phyloP scores from a whole-genome alignment of 805 yeast species.

The Lipomyces chichibuensis region DNA sequence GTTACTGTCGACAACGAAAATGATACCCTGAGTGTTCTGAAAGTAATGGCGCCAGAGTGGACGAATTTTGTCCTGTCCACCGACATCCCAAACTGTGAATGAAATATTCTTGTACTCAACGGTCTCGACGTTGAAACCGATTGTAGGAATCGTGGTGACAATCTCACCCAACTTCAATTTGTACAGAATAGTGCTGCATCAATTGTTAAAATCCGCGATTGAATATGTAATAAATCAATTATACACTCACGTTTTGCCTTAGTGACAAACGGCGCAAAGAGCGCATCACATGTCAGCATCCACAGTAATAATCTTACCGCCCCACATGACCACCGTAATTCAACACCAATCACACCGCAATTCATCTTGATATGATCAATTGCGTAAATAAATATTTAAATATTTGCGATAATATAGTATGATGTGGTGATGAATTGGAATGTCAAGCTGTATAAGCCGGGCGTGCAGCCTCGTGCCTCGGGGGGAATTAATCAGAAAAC shows the following conservation, averaged over 20 bases:
- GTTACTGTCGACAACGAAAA: conserved; percentile 85
- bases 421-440: neutral
- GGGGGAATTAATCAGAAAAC: conserved; percentile 7
- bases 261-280: neutral
- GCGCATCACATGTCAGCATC: neutral
- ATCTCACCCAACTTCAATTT: conserved; percentile 54
- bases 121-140: conserved; percentile 78
- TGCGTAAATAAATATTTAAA: neutral
- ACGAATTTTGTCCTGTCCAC: conserved; percentile 91
- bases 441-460: neutral
- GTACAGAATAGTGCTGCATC: conserved; percentile 65
- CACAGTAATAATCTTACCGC: neutral
- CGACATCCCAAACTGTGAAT: conserved; percentile 92
- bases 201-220: neutral
- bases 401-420: neutral
- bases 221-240: neutral
- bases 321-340: neutral
- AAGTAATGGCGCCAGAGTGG: conserved; percentile 95
- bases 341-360: neutral
- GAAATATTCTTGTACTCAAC: conserved; percentile 79
- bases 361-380: neutral
- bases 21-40: conserved; percentile 88
- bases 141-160: conserved; percentile 76
- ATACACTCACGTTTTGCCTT: conserved; percentile 34
- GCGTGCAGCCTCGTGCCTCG: conserved; percentile 15